Base-by-base conservation (phyloP, 257 asterid genomes). In the Solanum pennellii region DNA sequence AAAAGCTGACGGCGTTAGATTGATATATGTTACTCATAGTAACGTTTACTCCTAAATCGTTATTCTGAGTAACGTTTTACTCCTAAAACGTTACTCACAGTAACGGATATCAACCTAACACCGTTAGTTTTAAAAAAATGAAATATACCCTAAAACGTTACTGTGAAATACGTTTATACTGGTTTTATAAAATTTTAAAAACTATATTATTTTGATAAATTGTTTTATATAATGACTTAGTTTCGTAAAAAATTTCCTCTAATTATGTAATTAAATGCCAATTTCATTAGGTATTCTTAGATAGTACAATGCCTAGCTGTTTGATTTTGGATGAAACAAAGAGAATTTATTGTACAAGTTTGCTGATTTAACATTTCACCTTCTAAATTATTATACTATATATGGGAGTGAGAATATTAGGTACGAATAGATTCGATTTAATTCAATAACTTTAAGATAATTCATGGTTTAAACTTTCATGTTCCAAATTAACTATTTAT, bases 121-220 rank as follows among this genome's bases (percentile, higher is more conserved):
- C 1, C 6, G 0, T 33, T 33, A 33, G 0, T 4, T 33, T 33
- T 33, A 3, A 3, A 33, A 33, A 33, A 33, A 3, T 33, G 0
- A 33, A 33, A 33, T 33, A 33, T 3, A 33, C 35, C 35, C 5
- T 33, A 33, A 33, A 3, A 33, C 1, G 1, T 33, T 33, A 33
- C 35, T 33, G 35, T 33, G 35, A 3, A 33, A 33, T 33, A 33
- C 35, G 5, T 33, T 33, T 33, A 33, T 3, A 33, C 5, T 33
- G 4, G 0, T 33, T 33, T 33, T 33, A 4, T 33, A 33, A 33
- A 33, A 33, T 33, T 33, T 33, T 4, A 33, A 33, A 33, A 3
- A 33, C 0, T 33, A 33, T 33, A 33, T 33, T 33, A 33, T 33
- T 33, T 33, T 3, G 5, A 3, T 33, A 33, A 33, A 33, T 33